A percentile compares a stretch with the other conserved stretches of the same genome.
phyloP scores from a whole-genome alignment of 306 rosid species.

The Cucurbita ficifolia region DNA sequence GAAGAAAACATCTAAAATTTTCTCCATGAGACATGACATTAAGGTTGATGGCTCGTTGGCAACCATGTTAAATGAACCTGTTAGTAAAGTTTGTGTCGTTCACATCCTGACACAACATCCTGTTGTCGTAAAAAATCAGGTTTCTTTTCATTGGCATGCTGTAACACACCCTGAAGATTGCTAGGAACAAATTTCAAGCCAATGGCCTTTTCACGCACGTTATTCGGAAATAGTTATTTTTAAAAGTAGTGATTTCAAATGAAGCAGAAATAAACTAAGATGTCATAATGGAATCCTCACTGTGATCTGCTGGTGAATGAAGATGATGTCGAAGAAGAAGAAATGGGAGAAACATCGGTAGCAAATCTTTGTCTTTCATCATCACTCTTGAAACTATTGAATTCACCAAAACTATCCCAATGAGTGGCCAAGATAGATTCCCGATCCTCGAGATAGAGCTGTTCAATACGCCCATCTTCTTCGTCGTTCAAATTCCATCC shows the following conservation, averaged over 20 bases:
- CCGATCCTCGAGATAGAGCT: background rate
- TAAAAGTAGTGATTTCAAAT: background rate
- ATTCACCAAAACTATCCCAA: slow-evolving; percentile 7
- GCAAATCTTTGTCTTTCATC: slow-evolving; percentile 19
- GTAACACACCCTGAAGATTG: background rate
- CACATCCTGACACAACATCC: background rate
- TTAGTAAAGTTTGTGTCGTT: background rate
- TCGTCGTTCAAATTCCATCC: slow-evolving; percentile 62
- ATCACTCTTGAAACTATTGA: background rate
- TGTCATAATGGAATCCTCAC: slow-evolving; percentile 38
- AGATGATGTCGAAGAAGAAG: slow-evolving; percentile 16
- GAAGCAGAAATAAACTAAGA: background rate
- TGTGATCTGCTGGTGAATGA: slow-evolving; percentile 24
- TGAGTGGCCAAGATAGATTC: background rate
- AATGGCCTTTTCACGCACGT: background rate
- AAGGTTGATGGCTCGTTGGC: background rate
- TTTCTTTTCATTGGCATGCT: background rate
- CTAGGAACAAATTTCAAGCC: background rate
- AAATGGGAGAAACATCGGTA: slow-evolving; percentile 15
- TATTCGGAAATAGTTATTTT: background rate
- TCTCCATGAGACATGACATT: background rate
- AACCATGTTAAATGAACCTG: background rate
- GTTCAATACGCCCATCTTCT: slow-evolving; percentile 6
- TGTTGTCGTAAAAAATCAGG: background rate
- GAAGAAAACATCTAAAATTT: background rate